These are phyloP conservation scores for Wickerhamomyces alni DNA, from an alignment of 805 yeast species.

Conservation along the genomic window DNA sequence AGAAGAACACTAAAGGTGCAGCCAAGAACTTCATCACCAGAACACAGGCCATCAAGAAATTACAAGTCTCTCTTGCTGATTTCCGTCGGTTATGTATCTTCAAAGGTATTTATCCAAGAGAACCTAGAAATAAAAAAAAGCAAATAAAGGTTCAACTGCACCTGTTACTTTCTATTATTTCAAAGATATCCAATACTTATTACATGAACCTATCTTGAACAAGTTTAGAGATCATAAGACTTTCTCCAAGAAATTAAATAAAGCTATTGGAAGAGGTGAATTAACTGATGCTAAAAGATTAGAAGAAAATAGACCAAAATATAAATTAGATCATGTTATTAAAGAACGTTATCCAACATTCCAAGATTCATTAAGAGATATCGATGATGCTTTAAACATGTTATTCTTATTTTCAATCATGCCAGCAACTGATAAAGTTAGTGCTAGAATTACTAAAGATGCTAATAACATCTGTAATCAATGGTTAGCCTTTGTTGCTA, in stretches of 20 bases:
- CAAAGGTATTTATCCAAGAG: slow-evolving; percentile 97
- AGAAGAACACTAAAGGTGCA: slow-evolving; percentile 80
- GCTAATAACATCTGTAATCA: slow-evolving; percentile 86
- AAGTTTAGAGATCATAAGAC: slow-evolving; percentile 95
- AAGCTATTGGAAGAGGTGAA: slow-evolving; percentile 90
- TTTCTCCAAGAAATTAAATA: slow-evolving; percentile 84
- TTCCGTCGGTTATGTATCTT: slow-evolving; percentile 95
- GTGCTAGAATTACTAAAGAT: slow-evolving; percentile 76
- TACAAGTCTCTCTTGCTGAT: slow-evolving; percentile 92
- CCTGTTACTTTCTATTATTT: slow-evolving; percentile 91
- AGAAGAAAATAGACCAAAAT: slow-evolving; percentile 75
- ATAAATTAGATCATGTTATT: slow-evolving; percentile 83
- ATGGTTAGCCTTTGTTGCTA: slow-evolving; percentile 92
- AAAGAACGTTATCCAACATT: slow-evolving; percentile 96
- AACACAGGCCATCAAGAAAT: slow-evolving; percentile 86
- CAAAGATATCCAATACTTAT: slow-evolving; percentile 89
- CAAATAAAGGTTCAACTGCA: slow-evolving; percentile 96
- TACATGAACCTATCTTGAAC: slow-evolving; percentile 89
- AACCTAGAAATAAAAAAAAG: slow-evolving; percentile 92
- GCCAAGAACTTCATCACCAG: slow-evolving; percentile 91
- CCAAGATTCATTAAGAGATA: slow-evolving; percentile 83
- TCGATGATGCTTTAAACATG: slow-evolving; percentile 95
- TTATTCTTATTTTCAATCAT: slow-evolving; percentile 86
- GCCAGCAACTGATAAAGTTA: slow-evolving; percentile 87
- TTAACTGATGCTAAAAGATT: slow-evolving; percentile 80